phyloP scores from a whole-genome alignment of 2,329 filamentous ascomycete species.

The Hypoxylon sp. region DNA sequence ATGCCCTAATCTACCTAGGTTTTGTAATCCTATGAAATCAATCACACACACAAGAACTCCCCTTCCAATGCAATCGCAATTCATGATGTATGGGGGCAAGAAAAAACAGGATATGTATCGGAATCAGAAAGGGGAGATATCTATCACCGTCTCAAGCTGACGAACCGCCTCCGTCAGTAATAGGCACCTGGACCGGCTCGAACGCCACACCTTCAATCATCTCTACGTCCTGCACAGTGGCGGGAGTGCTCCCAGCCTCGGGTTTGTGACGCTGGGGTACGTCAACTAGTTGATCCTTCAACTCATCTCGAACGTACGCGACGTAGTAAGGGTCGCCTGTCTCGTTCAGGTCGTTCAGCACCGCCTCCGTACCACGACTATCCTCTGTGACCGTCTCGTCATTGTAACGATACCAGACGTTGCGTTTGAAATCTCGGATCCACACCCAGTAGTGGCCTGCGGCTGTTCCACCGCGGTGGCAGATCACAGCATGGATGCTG shows the following conservation, averaged over 20 bases:
- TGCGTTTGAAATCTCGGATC: slow-evolving; percentile 87
- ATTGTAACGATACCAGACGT: slow-evolving; percentile 94
- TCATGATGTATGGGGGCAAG: slow-evolving; percentile 11
- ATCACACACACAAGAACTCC: slow-evolving; percentile 27
- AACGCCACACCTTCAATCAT: slow-evolving; percentile 52
- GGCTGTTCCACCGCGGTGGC: slow-evolving; percentile 81
- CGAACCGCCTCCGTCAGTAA: slow-evolving; percentile 14
- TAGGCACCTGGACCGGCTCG: slow-evolving; percentile 34
- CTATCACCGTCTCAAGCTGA: slow-evolving; percentile 10
- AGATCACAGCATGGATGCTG: slow-evolving; percentile 90
- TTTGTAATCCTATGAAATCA: slow-evolving; percentile 17
- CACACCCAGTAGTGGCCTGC: slow-evolving; percentile 98
- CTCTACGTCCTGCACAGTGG: slow-evolving; percentile 40
- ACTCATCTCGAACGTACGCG: slow-evolving; percentile 82
- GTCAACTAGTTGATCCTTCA: slow-evolving; percentile 69
- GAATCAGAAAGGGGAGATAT: slow-evolving; percentile 3
- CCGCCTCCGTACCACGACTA: slow-evolving; percentile 73
- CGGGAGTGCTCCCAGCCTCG: slow-evolving; percentile 11
- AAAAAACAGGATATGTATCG: slow-evolving; percentile 33
- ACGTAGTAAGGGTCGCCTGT: slow-evolving; percentile 86
- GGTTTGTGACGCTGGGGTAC: slow-evolving; percentile 59
- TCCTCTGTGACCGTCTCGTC: slow-evolving; percentile 83
- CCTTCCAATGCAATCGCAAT: slow-evolving; percentile 31
- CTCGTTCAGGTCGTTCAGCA: slow-evolving; percentile 76
- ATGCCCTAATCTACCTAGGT: slow-evolving; percentile 23